These are phyloP conservation scores for Aspergillus calidoustus DNA, from an alignment of 2,329 filamentous ascomycete genomes.

Conservation along the genomic window DNA sequence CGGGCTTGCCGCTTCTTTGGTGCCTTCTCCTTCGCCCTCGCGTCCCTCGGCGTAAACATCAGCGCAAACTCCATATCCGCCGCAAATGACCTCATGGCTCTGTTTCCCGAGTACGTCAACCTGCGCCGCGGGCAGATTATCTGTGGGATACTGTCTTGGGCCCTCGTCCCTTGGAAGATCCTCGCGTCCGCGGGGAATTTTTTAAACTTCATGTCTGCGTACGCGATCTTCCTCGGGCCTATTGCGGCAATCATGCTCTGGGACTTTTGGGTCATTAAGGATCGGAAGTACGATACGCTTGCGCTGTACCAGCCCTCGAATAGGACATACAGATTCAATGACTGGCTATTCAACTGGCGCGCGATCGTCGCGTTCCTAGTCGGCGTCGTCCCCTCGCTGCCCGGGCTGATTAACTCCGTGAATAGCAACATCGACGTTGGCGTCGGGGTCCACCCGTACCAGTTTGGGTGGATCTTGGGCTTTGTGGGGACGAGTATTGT, in stretches of 20 bases:
- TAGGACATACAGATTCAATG: conserved; percentile 56
- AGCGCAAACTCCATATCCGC: conserved; percentile 56
- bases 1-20: conserved; percentile 54
- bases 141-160: conserved; percentile 61
- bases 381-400: conserved; percentile 61
- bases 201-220: conserved; percentile 68
- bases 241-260: conserved; percentile 64
- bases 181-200: conserved; percentile 62
- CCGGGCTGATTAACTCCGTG: conserved; percentile 56
- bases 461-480: conserved; percentile 69
- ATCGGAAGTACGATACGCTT: conserved; percentile 53
- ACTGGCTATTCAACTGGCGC: conserved; percentile 62
- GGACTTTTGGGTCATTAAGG: conserved; percentile 64
- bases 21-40: conserved; percentile 59
- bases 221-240: conserved; percentile 68
- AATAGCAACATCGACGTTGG: conserved; percentile 44
- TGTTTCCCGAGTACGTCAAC: conserved; percentile 60
- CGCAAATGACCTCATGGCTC: conserved; percentile 61
- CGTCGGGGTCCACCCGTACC: conserved; percentile 61
- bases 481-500: conserved; percentile 61
- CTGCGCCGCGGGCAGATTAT: conserved; percentile 62
- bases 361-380: conserved; percentile 62
- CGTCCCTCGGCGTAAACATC: conserved; percentile 61
- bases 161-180: conserved; percentile 69
- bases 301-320: conserved; percentile 56